A percentile compares a stretch with the other conserved stretches of the same genome.
phyloP scores from a whole-genome alignment of 2,329 filamentous ascomycete genomes.

The Ophiostoma piceae region DNA sequence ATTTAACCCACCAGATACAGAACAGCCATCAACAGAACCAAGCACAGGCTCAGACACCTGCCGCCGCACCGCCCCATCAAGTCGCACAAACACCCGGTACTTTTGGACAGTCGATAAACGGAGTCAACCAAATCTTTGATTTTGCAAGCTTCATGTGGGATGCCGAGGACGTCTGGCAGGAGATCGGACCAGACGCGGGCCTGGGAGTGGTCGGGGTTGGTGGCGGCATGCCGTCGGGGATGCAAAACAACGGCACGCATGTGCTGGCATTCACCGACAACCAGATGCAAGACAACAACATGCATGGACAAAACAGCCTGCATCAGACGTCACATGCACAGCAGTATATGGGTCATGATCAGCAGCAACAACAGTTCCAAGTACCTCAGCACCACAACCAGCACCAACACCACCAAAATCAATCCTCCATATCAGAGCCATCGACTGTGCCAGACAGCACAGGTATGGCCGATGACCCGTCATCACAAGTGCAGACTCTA shows the following conservation, averaged over 20 bases:
- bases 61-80: neutral
- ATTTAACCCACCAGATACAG: neutral
- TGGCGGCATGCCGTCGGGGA: neutral
- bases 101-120: constrained; percentile 19
- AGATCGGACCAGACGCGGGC: constrained; percentile 25
- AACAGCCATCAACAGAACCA: neutral
- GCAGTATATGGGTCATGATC: neutral
- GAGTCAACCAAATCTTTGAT: constrained; percentile 43
- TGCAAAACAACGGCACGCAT: neutral
- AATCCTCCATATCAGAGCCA: constrained; percentile 23
- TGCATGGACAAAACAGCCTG: neutral
- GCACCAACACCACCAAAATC: neutral
- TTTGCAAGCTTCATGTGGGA: constrained; percentile 49
- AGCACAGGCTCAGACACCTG: neutral
- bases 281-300: neutral
- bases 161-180: constrained; percentile 36
- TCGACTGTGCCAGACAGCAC: constrained; percentile 27
- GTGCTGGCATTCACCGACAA: neutral
- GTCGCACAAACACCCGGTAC: neutral
- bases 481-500: neutral
- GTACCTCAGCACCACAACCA: neutral
- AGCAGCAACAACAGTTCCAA: neutral
- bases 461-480: constrained; percentile 20
- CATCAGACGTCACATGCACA: neutral
- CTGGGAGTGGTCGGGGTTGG: constrained; percentile 6